Percentiles rank a stretch among this genome's conserved stretches.
Conservation (phyloP, 192 early-diverging fungal species). For the Gryganskiella cystojenkinii region DNA sequence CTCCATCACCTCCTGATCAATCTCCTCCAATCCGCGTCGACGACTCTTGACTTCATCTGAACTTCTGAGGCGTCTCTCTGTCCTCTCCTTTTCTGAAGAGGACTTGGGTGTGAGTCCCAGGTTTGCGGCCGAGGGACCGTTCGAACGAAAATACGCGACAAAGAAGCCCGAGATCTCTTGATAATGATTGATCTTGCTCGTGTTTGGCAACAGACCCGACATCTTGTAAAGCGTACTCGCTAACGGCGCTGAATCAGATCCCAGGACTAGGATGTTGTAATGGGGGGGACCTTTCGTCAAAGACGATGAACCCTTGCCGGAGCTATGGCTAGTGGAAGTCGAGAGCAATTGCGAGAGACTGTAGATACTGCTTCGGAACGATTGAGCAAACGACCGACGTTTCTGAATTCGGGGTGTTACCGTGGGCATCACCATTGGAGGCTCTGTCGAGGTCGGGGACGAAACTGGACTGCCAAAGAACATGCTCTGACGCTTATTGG, state of each 20-base stretch:
- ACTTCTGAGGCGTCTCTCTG: not conserved
- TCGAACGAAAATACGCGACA: slow-evolving; percentile 42
- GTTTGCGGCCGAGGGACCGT: slow-evolving; percentile 30
- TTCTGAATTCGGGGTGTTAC: slow-evolving; percentile 12
- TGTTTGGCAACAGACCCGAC: slow-evolving; percentile 33
- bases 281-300: slow-evolving; percentile 23
- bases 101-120: slow-evolving; percentile 28
- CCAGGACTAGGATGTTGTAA: slow-evolving; percentile 44
- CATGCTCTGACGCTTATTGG: slow-evolving; percentile 24
- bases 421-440: not conserved
- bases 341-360: slow-evolving; percentile 34
- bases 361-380: slow-evolving; percentile 25
- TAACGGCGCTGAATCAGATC: slow-evolving; percentile 41
- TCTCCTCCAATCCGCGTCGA: slow-evolving; percentile 1
- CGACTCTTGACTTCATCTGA: slow-evolving; percentile 9
- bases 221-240: slow-evolving; percentile 51
- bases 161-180: slow-evolving; percentile 52
- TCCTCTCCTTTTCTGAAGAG: slow-evolving; percentile 20
- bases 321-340: not conserved
- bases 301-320: not conserved
- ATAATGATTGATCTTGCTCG: slow-evolving; percentile 47
- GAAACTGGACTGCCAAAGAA: slow-evolving; percentile 3
- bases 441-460: not conserved
- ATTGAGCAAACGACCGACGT: slow-evolving; percentile 37
- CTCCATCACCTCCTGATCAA: slow-evolving; percentile 1